Percentiles rank a stretch among this genome's conserved stretches.
Evolutionary conservation across 2,329 filamentous ascomycete genomes (phyloP).

Genomic region (Sphaerulina vaccinii): DNA sequence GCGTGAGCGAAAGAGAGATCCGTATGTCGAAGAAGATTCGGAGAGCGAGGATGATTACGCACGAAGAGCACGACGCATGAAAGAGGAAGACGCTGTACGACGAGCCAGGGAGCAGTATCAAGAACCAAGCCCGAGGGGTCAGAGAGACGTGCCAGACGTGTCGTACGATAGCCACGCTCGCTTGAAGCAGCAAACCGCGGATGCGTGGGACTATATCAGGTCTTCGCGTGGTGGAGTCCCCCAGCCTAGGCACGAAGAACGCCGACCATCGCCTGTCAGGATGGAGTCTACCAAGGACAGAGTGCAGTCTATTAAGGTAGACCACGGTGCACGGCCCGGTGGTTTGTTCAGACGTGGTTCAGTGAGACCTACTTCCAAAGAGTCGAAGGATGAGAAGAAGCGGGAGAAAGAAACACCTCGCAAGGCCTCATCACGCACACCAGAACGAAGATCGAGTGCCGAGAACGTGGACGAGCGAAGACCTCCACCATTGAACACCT

Average conservation of each 20-base stretch:
- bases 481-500: slow-evolving; percentile 41
- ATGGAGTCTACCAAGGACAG: slow-evolving; percentile 31
- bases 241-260: slow-evolving; percentile 27
- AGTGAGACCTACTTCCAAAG: slow-evolving; percentile 21
- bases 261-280: slow-evolving; percentile 31
- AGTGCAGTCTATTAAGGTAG: slow-evolving; percentile 29
- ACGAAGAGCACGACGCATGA: slow-evolving; percentile 18
- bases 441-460: slow-evolving; percentile 28
- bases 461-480: slow-evolving; percentile 23
- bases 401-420: slow-evolving; percentile 21
- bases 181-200: slow-evolving; percentile 29
- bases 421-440: slow-evolving; percentile 25
- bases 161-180: slow-evolving; percentile 29
- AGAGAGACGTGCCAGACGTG: slow-evolving; percentile 27
- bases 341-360: slow-evolving; percentile 30
- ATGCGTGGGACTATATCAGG: slow-evolving; percentile 34
- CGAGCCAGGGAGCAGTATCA: slow-evolving; percentile 27
- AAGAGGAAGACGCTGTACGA: slow-evolving; percentile 29
- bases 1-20: slow-evolving; percentile 38
- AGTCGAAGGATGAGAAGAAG: slow-evolving; percentile 13
- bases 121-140: slow-evolving; percentile 26
- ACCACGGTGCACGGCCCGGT: slow-evolving; percentile 26
- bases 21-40: slow-evolving; percentile 35
- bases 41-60: slow-evolving; percentile 34
- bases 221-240: slow-evolving; percentile 17